A percentile compares a stretch with the other conserved stretches of the same genome.
These are phyloP conservation scores for Acorus gramineus DNA, from an alignment of 106 monocot species.

Conservation along the genomic window DNA sequence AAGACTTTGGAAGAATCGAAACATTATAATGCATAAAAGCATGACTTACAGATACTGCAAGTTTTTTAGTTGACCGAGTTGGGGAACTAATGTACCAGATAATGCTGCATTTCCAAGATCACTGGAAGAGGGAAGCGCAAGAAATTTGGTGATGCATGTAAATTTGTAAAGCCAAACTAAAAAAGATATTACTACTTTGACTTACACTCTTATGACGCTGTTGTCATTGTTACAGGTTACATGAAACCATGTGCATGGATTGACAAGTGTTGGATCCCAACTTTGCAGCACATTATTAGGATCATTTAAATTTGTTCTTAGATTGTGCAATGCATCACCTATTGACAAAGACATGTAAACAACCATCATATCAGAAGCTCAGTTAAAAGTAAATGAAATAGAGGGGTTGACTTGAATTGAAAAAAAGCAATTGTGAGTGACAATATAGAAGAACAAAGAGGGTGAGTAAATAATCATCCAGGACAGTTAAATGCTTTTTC, in stretches of 20 bases:
- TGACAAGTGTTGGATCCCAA: constrained; percentile 77
- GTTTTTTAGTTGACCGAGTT: constrained; percentile 36
- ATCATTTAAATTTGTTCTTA: constrained; percentile 37
- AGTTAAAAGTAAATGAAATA: too few species aligned
- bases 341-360: neutral
- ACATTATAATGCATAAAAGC: neutral
- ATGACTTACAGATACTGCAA: constrained; percentile 38
- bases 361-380: too few species aligned
- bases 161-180: too few species aligned
- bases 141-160: too few species aligned
- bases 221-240: constrained; percentile 69
- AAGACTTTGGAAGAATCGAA: too few species aligned
- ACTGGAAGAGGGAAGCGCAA: constrained; percentile 13
- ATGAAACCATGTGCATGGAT: constrained; percentile 86
- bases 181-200: neutral
- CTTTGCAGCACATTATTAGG: constrained; percentile 61
- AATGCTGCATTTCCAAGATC: constrained; percentile 44
- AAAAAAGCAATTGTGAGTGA: too few species aligned
- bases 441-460: too few species aligned
- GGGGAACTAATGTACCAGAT: constrained; percentile 35
- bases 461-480: too few species aligned
- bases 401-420: too few species aligned
- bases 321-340: constrained; percentile 33
- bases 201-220: constrained; percentile 77
- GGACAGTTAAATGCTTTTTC: too few species aligned